These are phyloP conservation scores for Dichotomocladium elegans DNA, from an alignment of 371 early-diverging fungal species.

Conservation along the genomic window DNA sequence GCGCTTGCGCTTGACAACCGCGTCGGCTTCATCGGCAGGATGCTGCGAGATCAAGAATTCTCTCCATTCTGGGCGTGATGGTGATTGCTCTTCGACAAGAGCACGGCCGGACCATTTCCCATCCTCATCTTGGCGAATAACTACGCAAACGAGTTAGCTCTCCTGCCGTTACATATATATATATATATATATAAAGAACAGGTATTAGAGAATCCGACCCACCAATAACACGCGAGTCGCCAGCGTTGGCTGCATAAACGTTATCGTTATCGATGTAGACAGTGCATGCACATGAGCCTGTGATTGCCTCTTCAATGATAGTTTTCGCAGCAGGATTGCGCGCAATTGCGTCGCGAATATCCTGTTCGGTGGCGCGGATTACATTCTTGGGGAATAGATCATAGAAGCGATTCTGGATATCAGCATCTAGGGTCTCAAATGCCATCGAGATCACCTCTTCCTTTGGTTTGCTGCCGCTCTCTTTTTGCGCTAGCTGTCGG, in stretches of 20 bases:
- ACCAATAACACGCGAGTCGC: slow-evolving; percentile 68
- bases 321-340: slow-evolving; percentile 26
- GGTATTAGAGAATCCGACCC: slow-evolving; percentile 11
- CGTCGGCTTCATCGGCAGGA: slow-evolving; percentile 33
- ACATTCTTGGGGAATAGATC: slow-evolving; percentile 35
- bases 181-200: not conserved
- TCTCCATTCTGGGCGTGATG: slow-evolving; percentile 40
- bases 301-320: slow-evolving; percentile 51
- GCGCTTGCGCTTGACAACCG: slow-evolving; percentile 34
- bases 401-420: slow-evolving; percentile 59
- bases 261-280: slow-evolving; percentile 70
- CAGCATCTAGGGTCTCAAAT: slow-evolving; percentile 53
- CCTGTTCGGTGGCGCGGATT: slow-evolving; percentile 30
- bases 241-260: slow-evolving; percentile 76
- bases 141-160: too few relatives aligned
- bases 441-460: slow-evolving; percentile 46
- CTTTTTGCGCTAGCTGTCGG: slow-evolving; percentile 16
- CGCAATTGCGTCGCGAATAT: slow-evolving; percentile 37
- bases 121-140: slow-evolving; percentile 42
- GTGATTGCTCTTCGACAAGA: slow-evolving; percentile 47
- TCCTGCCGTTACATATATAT: too few relatives aligned
- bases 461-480: not conserved
- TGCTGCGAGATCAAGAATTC: slow-evolving; percentile 41
- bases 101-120: slow-evolving; percentile 44
- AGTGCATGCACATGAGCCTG: slow-evolving; percentile 78